Evolutionary conservation across 495 filamentous ascomycete genomes (phyloP), one percentile per base, ranked within the genome.

Genomic region (Physcia stellaris): DNA sequence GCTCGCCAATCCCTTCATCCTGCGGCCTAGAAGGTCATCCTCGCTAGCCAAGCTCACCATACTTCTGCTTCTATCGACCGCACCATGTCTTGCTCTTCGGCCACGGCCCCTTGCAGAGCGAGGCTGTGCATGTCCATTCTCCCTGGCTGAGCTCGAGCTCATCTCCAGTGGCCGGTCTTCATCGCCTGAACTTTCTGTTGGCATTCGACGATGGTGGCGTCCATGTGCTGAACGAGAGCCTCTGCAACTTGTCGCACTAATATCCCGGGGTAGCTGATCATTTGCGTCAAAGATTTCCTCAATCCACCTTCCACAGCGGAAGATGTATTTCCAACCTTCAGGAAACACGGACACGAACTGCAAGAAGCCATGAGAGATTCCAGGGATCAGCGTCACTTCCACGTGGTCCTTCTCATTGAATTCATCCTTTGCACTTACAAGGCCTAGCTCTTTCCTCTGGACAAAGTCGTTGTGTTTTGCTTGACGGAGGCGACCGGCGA

Each of bases 321-420:
- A 68, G 46, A 95, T 82, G 47, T 87, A 72, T 43, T 77, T 75
- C 77, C 82, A 86, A 4, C 78, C 86, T 17, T 90, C 84, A 0
- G 86, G 86, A 47, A 87, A 96, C 5, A 94, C 61, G 3, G 70
- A 62, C 0, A 79, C 83, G 58, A 98, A 94, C 52, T 94, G 86
- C 46, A 94, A 52, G 54, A 98, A 96, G 1, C 90, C 90, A 50
- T 98, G 90, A 7, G 74, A 81, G 22, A 94, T 79, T 0, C 86
- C 86, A 0, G 88, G 90, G 3, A 98, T 75, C 23, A 96, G 58
- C 1, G 69, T 71, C 2, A 94, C 78, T 50, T 94, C 83, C 0
- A 92, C 80, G 34, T 78, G 70, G 35, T 83, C 75, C 49, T 73
- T 73, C 41, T 85, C 86, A 24, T 83, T 68, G 50, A 88, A 93